A percentile compares a stretch with the other conserved stretches of the same genome.
These are phyloP conservation scores for Scutellaria barbata DNA, from an alignment of 257 asterid genomes.

Conservation along the genomic window DNA sequence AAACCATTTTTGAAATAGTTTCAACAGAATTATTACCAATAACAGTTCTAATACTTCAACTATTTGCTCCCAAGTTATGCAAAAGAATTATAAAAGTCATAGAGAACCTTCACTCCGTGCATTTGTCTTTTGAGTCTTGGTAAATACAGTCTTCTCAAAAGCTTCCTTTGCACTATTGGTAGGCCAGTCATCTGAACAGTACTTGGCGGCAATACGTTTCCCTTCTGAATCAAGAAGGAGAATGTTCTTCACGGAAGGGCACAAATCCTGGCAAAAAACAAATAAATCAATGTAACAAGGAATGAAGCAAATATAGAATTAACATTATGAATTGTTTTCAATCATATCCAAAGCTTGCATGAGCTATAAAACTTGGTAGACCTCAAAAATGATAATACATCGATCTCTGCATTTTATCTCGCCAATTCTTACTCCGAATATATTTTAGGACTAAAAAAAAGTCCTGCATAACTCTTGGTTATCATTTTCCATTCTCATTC, in stretches of 20 bases:
- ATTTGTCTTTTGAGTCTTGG: constrained; percentile 76
- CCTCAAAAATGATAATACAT: neutral
- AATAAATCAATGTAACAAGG: constrained; percentile 12
- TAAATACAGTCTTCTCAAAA: constrained; percentile 70
- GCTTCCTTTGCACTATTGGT: constrained; percentile 68
- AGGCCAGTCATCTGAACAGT: constrained; percentile 77
- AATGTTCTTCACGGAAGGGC: constrained; percentile 72
- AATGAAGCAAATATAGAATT: neutral
- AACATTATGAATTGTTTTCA: constrained; percentile 1
- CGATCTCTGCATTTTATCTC: no score
- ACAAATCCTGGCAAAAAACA: constrained; percentile 53
- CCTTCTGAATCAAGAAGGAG: constrained; percentile 83
- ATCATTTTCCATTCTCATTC: neutral
- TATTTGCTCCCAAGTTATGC: neutral
- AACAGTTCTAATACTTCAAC: neutral
- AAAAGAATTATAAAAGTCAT: constrained; percentile 4
- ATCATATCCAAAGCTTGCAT: neutral
- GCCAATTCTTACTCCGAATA: no score
- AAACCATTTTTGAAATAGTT: neutral
- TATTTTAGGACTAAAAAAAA: no score
- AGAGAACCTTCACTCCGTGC: constrained; percentile 76
- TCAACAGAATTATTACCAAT: neutral
- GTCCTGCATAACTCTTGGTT: neutral
- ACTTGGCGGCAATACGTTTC: constrained; percentile 73
- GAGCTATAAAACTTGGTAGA: constrained; percentile 5